phyloP scores from a whole-genome alignment of 208 protist species.

The Trypanosoma melophagium region DNA sequence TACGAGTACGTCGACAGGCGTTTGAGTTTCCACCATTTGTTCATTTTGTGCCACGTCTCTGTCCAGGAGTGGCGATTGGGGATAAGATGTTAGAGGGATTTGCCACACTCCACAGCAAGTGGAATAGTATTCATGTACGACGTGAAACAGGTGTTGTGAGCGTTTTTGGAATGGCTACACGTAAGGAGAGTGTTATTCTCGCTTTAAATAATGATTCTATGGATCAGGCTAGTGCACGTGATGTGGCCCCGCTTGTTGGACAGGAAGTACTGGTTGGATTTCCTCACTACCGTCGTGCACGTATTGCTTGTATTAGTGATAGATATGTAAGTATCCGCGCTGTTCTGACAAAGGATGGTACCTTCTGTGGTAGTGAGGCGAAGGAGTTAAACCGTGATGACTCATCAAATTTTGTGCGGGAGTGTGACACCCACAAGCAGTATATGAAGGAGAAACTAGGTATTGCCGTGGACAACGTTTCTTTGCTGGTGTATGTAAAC shows the following conservation, averaged over 20 bases:
- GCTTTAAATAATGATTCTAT: constrained; percentile 37
- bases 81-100: constrained; percentile 76
- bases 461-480: constrained; percentile 53
- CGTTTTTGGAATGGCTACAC: constrained; percentile 75
- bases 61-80: constrained; percentile 51
- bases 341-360: constrained; percentile 56
- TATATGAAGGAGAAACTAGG: constrained; percentile 84
- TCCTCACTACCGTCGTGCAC: constrained; percentile 86
- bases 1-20: constrained; percentile 44
- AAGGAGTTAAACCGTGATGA: constrained; percentile 72
- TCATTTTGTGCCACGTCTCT: constrained; percentile 64
- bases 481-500: constrained; percentile 82
- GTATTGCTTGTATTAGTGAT: constrained; percentile 71
- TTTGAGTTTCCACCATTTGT: constrained; percentile 56
- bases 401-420: constrained; percentile 49
- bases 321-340: constrained; percentile 42
- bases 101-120: constrained; percentile 71
- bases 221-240: constrained; percentile 11
- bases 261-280: constrained; percentile 86
- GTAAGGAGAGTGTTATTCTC: constrained; percentile 78
- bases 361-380: constrained; percentile 52
- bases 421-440: constrained; percentile 67
- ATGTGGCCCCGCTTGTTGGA: constrained; percentile 56
- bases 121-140: constrained; percentile 37
- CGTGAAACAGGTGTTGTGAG: constrained; percentile 64